A percentile compares a stretch with the other conserved stretches of the same genome.
These are phyloP conservation scores for Podaxis pistillaris DNA, from an alignment of 768 basidiomycete genomes.

Conservation along the genomic window DNA sequence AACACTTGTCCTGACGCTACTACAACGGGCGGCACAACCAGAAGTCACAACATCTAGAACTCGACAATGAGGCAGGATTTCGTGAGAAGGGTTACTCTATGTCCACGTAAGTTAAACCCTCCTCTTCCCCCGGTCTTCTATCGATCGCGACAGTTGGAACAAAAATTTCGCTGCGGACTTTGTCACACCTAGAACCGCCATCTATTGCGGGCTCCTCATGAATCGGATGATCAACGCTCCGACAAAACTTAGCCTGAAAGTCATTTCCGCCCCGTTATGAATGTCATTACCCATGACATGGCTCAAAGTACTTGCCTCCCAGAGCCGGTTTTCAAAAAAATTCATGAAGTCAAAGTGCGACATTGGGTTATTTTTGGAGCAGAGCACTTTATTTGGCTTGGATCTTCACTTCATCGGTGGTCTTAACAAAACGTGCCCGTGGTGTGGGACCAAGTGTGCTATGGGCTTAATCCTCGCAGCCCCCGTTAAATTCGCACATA, in stretches of 20 bases:
- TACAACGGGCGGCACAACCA: background rate
- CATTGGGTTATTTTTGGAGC: background rate
- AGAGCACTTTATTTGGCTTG: background rate
- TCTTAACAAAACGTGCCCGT: background rate
- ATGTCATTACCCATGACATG: background rate
- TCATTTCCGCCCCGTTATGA: background rate
- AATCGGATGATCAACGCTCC: background rate
- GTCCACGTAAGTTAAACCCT: background rate
- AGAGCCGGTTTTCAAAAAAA: background rate
- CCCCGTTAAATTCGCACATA: constrained; percentile 1
- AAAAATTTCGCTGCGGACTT: background rate
- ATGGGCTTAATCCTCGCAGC: background rate
- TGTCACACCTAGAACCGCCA: background rate
- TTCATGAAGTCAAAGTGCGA: background rate
- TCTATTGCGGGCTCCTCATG: background rate
- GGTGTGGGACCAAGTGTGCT: background rate
- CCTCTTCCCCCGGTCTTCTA: background rate
- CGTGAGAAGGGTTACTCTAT: background rate
- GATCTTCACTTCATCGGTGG: background rate
- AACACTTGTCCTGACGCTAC: background rate
- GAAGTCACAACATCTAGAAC: background rate
- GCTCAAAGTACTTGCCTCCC: background rate
- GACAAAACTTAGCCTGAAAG: background rate
- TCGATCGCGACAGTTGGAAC: background rate
- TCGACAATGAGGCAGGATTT: background rate